phyloP scores from a whole-genome alignment of 495 filamentous ascomycete species.

The Penicillium manginii region DNA sequence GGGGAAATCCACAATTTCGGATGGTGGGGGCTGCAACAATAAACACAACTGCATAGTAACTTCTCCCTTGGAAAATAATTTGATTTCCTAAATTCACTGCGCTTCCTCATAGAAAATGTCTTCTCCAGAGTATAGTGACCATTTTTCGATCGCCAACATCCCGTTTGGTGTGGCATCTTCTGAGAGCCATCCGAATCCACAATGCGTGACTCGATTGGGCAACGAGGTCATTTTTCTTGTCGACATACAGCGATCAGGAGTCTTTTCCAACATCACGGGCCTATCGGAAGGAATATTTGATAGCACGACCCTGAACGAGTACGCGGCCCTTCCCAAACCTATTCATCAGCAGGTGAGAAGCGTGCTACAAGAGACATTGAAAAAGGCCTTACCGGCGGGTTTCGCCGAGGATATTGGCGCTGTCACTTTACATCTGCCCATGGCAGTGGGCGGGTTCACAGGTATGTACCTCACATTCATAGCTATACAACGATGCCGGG shows the following conservation, averaged over 20 bases:
- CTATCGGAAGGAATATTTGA: constrained; percentile 27
- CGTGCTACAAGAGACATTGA: constrained; percentile 24
- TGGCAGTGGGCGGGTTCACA: constrained; percentile 76
- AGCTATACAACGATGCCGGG: background rate
- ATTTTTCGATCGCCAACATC: constrained; percentile 70
- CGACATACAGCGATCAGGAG: constrained; percentile 54
- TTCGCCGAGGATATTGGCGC: constrained; percentile 56
- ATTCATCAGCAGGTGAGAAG: constrained; percentile 66
- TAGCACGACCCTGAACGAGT: constrained; percentile 70
- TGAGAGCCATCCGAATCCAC: constrained; percentile 45
- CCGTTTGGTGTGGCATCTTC: constrained; percentile 82
- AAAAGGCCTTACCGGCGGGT: constrained; percentile 52
- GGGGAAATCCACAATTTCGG: constrained; percentile 2
- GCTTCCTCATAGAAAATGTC: constrained; percentile 18
- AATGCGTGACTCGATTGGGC: constrained; percentile 35
- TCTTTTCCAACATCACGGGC: constrained; percentile 20
- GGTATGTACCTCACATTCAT: constrained; percentile 16
- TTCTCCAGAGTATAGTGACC: constrained; percentile 27
- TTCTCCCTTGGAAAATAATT: background rate
- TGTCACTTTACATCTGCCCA: constrained; percentile 73
- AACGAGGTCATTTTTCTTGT: constrained; percentile 43
- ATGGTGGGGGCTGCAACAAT: constrained; percentile 17
- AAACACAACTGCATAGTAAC: background rate
- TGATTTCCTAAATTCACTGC: background rate
- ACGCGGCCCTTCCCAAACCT: constrained; percentile 67